Conservation (phyloP, 2,329 filamentous ascomycete genomes). For the Aphanoascus verrucosus region DNA sequence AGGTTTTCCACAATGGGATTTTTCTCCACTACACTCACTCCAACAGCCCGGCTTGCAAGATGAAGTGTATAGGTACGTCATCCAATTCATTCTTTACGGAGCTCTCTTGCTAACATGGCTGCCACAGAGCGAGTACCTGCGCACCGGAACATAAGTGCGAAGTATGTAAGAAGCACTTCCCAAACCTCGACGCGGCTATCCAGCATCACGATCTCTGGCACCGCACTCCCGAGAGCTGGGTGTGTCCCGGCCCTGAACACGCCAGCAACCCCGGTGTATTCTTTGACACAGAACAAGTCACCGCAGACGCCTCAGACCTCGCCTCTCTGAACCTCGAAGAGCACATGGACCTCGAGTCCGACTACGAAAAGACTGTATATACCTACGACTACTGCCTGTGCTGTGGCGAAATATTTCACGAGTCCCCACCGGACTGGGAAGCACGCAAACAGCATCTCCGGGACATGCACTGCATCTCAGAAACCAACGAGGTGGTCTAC, state of each 20-base stretch:
- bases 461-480: slow-evolving; percentile 11
- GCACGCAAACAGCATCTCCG: slow-evolving; percentile 10
- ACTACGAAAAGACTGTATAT: not conserved
- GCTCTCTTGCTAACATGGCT: not conserved
- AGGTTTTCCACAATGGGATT: slow-evolving; percentile 12
- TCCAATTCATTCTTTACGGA: not conserved
- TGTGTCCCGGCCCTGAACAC: slow-evolving; percentile 10
- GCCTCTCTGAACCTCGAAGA: slow-evolving; percentile 3
- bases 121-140: not conserved
- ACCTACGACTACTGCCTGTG: slow-evolving; percentile 13
- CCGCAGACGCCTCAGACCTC: slow-evolving; percentile 1
- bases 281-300: slow-evolving; percentile 9
- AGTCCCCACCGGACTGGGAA: slow-evolving; percentile 4
- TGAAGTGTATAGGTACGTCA: slow-evolving; percentile 7
- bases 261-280: slow-evolving; percentile 9
- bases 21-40: slow-evolving; percentile 3
- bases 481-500: not conserved
- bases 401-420: slow-evolving; percentile 11
- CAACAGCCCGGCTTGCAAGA: slow-evolving; percentile 11
- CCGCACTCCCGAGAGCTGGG: slow-evolving; percentile 9
- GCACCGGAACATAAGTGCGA: slow-evolving; percentile 2
- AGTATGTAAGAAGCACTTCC: slow-evolving; percentile 8
- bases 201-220: slow-evolving; percentile 13
- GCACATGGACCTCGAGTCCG: not conserved
- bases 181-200: not conserved